Evolutionary conservation across 192 early-diverging fungal genomes (phyloP).

Genomic region (Phycomyces nitens): DNA sequence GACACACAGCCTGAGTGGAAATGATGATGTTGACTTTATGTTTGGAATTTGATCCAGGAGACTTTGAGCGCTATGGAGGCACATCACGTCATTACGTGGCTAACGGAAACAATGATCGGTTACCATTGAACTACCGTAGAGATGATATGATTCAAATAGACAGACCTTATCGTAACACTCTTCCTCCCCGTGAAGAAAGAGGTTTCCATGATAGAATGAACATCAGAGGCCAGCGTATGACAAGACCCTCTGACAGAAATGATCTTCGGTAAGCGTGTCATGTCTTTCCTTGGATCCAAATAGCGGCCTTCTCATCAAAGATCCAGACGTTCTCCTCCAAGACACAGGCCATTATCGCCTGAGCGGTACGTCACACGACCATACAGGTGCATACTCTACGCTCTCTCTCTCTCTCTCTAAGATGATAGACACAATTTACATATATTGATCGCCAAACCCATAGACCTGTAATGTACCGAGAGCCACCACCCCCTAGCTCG

Average conservation of each 20-base stretch:
- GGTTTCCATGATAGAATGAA: background rate
- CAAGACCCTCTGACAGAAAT: background rate
- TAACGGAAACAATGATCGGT: background rate
- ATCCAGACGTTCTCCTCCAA: background rate
- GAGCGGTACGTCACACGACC: background rate
- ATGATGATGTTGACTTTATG: background rate
- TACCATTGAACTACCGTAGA: background rate
- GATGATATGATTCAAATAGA: background rate
- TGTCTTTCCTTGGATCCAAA: background rate
- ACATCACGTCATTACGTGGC: background rate
- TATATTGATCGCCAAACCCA: background rate
- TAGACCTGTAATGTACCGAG: background rate
- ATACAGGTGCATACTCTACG: too few relatives aligned
- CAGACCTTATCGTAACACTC: background rate
- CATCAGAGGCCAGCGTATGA: background rate
- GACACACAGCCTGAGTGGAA: background rate
- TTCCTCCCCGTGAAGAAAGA: background rate
- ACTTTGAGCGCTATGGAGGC: slow-evolving; percentile 1
- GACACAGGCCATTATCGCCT: background rate
- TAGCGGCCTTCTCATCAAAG: background rate
- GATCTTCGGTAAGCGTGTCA: background rate
- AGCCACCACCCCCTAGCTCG: background rate
- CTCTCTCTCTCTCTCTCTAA: background rate
- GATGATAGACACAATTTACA: background rate
- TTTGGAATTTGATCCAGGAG: slow-evolving; percentile 4